phyloP scores from a whole-genome alignment of 2,329 filamentous ascomycete genomes.

The Thermoascus crustaceus region DNA sequence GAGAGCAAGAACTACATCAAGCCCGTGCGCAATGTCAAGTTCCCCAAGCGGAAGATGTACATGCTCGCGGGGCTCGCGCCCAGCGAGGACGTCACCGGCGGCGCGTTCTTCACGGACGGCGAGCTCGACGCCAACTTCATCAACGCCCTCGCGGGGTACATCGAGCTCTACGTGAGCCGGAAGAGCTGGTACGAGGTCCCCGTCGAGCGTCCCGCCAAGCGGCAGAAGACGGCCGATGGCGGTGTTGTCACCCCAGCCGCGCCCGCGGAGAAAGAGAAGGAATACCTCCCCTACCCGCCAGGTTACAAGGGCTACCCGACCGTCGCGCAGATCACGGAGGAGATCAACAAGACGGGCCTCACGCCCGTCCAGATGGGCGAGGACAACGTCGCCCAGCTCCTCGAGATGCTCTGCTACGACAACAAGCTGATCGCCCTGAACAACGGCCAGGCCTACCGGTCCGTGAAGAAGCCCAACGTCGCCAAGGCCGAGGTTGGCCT shows the following conservation, averaged over 20 bases:
- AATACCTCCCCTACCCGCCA: conserved; percentile 46
- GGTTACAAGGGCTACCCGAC: conserved; percentile 75
- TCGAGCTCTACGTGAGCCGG: conserved; percentile 64
- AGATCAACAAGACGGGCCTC: conserved; percentile 60
- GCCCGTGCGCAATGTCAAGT: conserved; percentile 84
- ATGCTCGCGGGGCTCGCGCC: conserved; percentile 80
- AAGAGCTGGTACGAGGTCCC: conserved; percentile 59
- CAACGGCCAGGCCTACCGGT: conserved; percentile 43
- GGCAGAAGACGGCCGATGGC: conserved; percentile 29
- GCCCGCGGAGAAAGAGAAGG: conserved; percentile 22
- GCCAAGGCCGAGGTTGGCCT: conserved; percentile 28
- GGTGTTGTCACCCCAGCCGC: conserved; percentile 23
- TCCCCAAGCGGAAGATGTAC: conserved; percentile 89
- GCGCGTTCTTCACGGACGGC: conserved; percentile 89
- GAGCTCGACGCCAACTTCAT: conserved; percentile 86
- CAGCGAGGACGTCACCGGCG: conserved; percentile 83
- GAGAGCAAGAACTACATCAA: conserved; percentile 76
- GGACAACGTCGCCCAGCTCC: conserved; percentile 71
- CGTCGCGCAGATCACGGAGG: conserved; percentile 64
- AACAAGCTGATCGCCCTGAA: conserved; percentile 62
- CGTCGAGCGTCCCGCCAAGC: conserved; percentile 33
- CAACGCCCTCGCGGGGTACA: conserved; percentile 61
- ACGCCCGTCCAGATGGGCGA: conserved; percentile 62
- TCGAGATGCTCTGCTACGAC: conserved; percentile 85
- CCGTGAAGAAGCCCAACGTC: conserved; percentile 32